A percentile compares a stretch with the other conserved stretches of the same genome.
Conservation (phyloP, 2,329 filamentous ascomycete species). For the Pseudogymnoascus sp. region DNA sequence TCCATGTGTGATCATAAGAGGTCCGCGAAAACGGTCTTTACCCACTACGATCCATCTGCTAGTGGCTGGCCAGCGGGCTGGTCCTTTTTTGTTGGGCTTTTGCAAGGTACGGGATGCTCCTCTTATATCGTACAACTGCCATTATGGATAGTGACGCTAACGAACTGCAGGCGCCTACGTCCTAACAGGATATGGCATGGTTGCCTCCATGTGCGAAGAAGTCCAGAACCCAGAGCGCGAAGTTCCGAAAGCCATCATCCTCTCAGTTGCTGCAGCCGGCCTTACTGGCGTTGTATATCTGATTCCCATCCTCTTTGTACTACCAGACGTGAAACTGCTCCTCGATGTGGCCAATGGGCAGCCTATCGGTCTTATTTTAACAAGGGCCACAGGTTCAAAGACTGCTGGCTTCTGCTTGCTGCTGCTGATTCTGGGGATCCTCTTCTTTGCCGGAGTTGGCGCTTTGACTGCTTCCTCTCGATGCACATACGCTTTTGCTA, state of each 20-base stretch:
- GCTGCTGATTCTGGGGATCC: constrained; percentile 68
- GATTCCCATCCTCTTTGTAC: constrained; percentile 67
- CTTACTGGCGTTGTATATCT: constrained; percentile 61
- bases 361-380: constrained; percentile 70
- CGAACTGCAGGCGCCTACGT: constrained; percentile 39
- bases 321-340: constrained; percentile 59
- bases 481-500: constrained; percentile 69
- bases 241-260: constrained; percentile 63
- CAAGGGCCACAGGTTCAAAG: constrained; percentile 64
- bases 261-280: constrained; percentile 60
- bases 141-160: not conserved
- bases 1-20: constrained; percentile 50
- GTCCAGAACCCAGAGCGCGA: constrained; percentile 61
- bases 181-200: constrained; percentile 62
- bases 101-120: constrained; percentile 46
- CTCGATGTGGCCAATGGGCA: constrained; percentile 63
- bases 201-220: constrained; percentile 66
- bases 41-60: constrained; percentile 57
- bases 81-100: constrained; percentile 65
- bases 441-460: constrained; percentile 69
- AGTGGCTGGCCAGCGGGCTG: constrained; percentile 63
- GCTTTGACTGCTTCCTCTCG: constrained; percentile 67
- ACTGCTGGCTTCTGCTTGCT: constrained; percentile 68
- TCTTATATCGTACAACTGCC: not conserved
- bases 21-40: constrained; percentile 58